Base-by-base conservation (phyloP, 129 eudicot species). In the Kitagawia praeruptora region DNA sequence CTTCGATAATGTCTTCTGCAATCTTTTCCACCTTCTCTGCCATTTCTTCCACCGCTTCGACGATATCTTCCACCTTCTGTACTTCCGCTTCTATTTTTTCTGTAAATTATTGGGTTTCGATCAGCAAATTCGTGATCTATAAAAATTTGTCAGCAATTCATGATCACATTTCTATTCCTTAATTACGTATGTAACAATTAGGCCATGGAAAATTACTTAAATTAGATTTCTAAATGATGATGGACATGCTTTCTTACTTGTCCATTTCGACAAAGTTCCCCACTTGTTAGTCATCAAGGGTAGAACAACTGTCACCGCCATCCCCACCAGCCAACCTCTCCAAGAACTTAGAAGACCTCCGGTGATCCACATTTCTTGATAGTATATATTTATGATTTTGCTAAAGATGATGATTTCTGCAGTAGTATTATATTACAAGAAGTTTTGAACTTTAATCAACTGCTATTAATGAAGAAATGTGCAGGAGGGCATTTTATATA, bases 231-330 rank as follows among this genome's bases (percentile, higher is more conserved):
- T 7, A 7, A 8, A 23, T 56, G 28, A 56, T 23, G 1, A 1
- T 23, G 67, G n/a, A 58, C 67, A 7, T 8, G 15, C 0, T 8
- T 39, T 25, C 78, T 77, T 78, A 82, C 85, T 71, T 40, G 77
- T 82, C 78, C 75, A 77, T 23, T 27, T 25, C 3, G 78, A 23
- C 49, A 90, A 53, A 38, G 89, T 85, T 69, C 90, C 94, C 95
- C 88, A 87, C 83, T 90, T 90, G 84, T 84, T 84, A 44, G 87
- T 84, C 87, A 83, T 38, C 70, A 89, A 88, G 18, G 95, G 92
- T 74, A 90, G 23, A 61, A 79, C 79, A 31, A 86, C 46, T 77
- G 95, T 84, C 34, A 88, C 77, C 77, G 88, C 85, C 58, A 86
- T 48, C 46, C 87, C 91, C 49, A 87, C 42, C 74, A 90, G 78